These are phyloP conservation scores for Raphanus hybrid DNA, from an alignment of 441 rosid species.

Conservation along the genomic window DNA sequence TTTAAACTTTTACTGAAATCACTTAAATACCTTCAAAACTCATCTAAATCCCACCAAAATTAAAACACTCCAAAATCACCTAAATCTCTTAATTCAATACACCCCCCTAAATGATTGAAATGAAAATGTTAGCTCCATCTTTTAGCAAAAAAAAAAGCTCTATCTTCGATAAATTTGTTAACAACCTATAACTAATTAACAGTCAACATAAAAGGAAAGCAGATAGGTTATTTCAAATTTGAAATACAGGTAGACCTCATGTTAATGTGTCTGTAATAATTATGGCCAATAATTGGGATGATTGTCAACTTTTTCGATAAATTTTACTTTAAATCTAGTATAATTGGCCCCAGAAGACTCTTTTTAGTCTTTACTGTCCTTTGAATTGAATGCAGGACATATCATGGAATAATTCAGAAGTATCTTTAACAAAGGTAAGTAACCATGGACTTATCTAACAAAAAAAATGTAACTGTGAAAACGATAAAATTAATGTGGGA, in stretches of 20 bases:
- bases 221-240: background rate
- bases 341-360: conserved; percentile 5
- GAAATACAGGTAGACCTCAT: conserved; percentile 21
- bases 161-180: background rate
- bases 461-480: background rate
- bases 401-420: background rate
- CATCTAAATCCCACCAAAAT: too few species aligned
- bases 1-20: too few species aligned
- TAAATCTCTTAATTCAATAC: too few species aligned
- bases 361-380: conserved; percentile 9
- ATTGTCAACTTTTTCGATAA: conserved; percentile 25
- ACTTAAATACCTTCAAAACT: too few species aligned
- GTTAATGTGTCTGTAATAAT: conserved; percentile 18
- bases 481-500: background rate
- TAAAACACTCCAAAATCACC: too few species aligned
- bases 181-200: background rate
- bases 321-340: background rate
- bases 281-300: conserved; percentile 26
- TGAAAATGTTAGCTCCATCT: background rate
- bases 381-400: background rate
- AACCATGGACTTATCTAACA: background rate
- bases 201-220: background rate
- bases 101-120: background rate
- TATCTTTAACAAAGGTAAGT: background rate
- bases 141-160: background rate